Evolutionary conservation across 208 protist genomes (phyloP), one percentile per base, ranked within the genome.

Genomic region (Leishmania mexicana): DNA sequence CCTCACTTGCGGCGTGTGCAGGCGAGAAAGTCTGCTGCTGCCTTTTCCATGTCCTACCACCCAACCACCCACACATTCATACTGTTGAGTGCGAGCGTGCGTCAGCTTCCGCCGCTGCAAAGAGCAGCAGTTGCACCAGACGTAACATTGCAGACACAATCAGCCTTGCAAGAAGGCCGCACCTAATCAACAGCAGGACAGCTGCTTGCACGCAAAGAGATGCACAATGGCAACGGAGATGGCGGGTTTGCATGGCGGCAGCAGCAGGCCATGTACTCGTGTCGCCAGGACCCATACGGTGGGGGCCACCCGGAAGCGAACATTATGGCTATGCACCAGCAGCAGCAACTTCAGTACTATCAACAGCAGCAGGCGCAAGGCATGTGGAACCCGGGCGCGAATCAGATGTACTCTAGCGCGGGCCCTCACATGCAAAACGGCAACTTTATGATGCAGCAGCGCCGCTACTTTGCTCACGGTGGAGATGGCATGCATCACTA

Each of bases 281-380:
- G 76, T 7, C 10, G 21, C 5, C 75, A 64, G 40, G 31, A 51
- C 40, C 54, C 31, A 49, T 67, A 7, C 57, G 65, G 62, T 47
- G 71, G 76, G 3, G 58, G 40, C 5, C 77, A 57, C 70, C 70
- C 78, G 0, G 75, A 77, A 49, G 54, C 83, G 21, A 79, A 75
- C 53, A 78, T 86, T 67, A 81, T 86, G 64, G 79, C 79, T 24
- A 17, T 78, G 53, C 73, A 11, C 7, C 76, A 81, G 19, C 76
- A 81, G 2, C 81, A 85, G 42, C 75, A 68, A 19, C 70, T 74
- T 19, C 68, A 73, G 58, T 54, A 54, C 19, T 64, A 81, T 7
- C 72, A 67, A 6, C 72, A 64, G 45, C 82, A 78, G 73, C 81
- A 65, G 71, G 19, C 11, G 1, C 47, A 47, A 35, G 77, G 64